Base-by-base conservation (phyloP, 2,329 filamentous ascomycete genomes). In the Sarocladiaceae sp. region DNA sequence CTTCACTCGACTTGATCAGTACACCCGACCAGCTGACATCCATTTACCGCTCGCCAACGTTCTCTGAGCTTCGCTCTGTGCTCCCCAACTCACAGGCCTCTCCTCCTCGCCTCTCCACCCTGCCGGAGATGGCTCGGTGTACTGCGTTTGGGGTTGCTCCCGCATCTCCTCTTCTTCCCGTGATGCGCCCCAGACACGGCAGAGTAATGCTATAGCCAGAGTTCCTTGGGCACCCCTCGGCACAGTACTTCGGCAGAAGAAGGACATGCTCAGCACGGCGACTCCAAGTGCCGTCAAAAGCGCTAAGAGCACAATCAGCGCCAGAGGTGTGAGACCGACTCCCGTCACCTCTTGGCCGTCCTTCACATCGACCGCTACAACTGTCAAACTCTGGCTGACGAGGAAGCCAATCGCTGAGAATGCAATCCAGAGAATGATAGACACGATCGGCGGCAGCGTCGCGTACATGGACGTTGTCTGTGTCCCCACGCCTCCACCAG, bases 391-490 rank as follows among this genome's bases (percentile, higher is more conserved):
- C 49, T 72, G 67, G 51, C 66, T 68, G n/a, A 74, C 58, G 3
- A 69, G 57, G 53, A 76, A 70, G 15, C 64, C 63, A 49, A 71
- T 62, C 3, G 55, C 67, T 1, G 63, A 54, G 47, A 75, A 73
- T 32, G 70, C 55, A 6, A 58, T 54, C 43, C 72, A 57, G 2
- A 77, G 62, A 2, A 65, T 45, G 66, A 67, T 69, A 13, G 68
- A 73, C 10, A 65, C 57, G 2, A 65, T 63, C 2, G 67, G 63
- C 1, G 74, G 74, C 1, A 77, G 60, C 1, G 74, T 76, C 12
- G 77, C 62, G 53, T 67, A 73, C 0, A 76, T 60, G 6, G 68
- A 71, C 1, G 67, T 65, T 0, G 58, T 66, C 58, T 78, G 74
- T 26, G 54, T 52, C 42, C 73, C 73, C 29, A 59, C 55, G 35